Conservation (phyloP, 495 filamentous ascomycete species). For the Choiromyces venosus region DNA sequence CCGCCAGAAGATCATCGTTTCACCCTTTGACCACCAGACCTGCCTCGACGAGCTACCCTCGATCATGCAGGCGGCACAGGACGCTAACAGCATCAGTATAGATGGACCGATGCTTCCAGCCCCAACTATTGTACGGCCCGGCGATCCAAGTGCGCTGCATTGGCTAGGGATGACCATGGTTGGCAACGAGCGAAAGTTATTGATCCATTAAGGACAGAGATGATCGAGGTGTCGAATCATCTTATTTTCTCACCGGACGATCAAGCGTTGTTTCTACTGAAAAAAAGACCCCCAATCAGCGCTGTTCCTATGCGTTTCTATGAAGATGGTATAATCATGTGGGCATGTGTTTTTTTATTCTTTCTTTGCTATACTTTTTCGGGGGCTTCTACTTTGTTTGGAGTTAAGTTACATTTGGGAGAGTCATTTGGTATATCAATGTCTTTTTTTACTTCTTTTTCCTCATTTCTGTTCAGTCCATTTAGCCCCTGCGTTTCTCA, state of each 20-base stretch:
- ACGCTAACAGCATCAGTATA: slow-evolving; percentile 76
- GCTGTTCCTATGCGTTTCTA: not conserved
- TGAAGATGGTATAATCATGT: not conserved
- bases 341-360: slow-evolving; percentile 2
- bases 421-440: slow-evolving; percentile 11
- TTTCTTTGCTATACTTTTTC: slow-evolving; percentile 14
- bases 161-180: slow-evolving; percentile 79
- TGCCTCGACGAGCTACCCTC: slow-evolving; percentile 98
- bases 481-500: not conserved
- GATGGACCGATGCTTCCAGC: slow-evolving; percentile 86
- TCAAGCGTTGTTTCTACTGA: not conserved
- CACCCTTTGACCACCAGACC: slow-evolving; percentile 86
- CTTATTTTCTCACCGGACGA: not conserved
- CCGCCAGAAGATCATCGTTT: slow-evolving; percentile 91
- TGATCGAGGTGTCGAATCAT: not conserved
- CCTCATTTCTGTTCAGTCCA: not conserved
- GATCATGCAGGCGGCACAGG: slow-evolving; percentile 89
- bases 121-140: slow-evolving; percentile 69
- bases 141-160: slow-evolving; percentile 68
- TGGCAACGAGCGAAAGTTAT: slow-evolving; percentile 73
- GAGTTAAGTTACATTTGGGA: slow-evolving; percentile 35
- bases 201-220: slow-evolving; percentile 69
- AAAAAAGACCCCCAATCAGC: not conserved
- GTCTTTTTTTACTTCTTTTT: not conserved
- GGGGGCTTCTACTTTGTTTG: slow-evolving; percentile 16